A percentile compares a stretch with the other conserved stretches of the same genome.
Evolutionary conservation across 331 rosid genomes (phyloP).

Genomic region (Prunus yedoensis): DNA sequence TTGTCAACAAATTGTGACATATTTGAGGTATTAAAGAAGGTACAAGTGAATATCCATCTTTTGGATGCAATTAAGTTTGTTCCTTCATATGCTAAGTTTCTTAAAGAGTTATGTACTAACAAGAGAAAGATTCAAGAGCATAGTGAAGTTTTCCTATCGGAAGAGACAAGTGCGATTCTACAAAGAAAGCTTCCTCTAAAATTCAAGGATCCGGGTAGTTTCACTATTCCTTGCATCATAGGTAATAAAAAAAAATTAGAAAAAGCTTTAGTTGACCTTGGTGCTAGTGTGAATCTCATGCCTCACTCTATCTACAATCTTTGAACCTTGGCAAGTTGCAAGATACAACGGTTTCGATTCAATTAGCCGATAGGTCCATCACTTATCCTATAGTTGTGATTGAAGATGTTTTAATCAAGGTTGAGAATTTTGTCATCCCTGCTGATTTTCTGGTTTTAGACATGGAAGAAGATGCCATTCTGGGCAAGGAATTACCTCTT

Average conservation of each 20-base stretch:
- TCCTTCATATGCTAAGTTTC: background rate
- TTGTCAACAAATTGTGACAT: too few relatives aligned
- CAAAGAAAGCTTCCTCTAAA: background rate
- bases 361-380: too few relatives aligned
- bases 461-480: too few relatives aligned
- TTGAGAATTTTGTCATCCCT: too few relatives aligned
- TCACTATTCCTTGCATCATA: background rate
- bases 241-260: too few relatives aligned
- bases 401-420: too few relatives aligned
- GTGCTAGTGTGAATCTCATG: background rate
- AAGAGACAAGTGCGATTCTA: background rate
- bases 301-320: background rate
- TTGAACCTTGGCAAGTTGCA: too few relatives aligned
- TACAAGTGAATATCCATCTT: background rate
- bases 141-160: background rate
- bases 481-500: too few relatives aligned
- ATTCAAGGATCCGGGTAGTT: background rate
- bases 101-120: background rate
- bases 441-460: too few relatives aligned
- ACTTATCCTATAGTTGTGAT: too few relatives aligned
- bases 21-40: background rate
- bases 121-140: background rate
- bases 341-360: too few relatives aligned
- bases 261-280: background rate
- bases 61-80: background rate